A percentile compares a stretch with the other conserved stretches of the same genome.
phyloP scores from a whole-genome alignment of 2,329 filamentous ascomycete species.

The Neonectria hederae region DNA sequence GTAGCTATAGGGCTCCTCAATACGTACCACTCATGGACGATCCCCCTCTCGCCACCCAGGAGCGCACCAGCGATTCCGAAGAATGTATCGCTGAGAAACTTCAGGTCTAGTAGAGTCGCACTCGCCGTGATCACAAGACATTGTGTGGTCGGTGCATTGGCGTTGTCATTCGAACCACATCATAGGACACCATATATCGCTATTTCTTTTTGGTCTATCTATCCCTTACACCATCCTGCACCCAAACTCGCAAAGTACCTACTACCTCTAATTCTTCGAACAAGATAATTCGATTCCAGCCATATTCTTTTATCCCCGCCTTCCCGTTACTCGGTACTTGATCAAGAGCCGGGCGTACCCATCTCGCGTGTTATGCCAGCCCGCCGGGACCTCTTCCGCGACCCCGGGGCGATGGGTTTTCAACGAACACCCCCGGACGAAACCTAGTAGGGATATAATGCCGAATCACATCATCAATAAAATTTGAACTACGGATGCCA shows the following conservation, averaged over 20 bases:
- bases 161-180: conserved; percentile 1
- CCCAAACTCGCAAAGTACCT: background rate
- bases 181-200: background rate
- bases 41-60: too few species aligned
- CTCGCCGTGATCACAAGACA: conserved; percentile 1
- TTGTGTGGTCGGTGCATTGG: conserved; percentile 2
- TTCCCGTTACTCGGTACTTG: background rate
- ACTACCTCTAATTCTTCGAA: background rate
- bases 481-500: background rate
- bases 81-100: background rate
- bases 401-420: background rate
- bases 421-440: background rate
- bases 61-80: conserved; percentile 4
- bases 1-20: background rate
- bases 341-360: background rate
- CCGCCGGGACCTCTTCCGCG: background rate
- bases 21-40: background rate
- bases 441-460: background rate
- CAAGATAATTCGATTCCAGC: background rate
- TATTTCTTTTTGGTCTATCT: background rate
- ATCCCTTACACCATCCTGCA: background rate
- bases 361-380: background rate
- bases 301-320: background rate
- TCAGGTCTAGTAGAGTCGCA: conserved; percentile 9
- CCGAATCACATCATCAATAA: background rate